A percentile compares a stretch with the other conserved stretches of the same genome.
Conservation (phyloP, 768 basidiomycete species). For the Calvatia gigantea region DNA sequence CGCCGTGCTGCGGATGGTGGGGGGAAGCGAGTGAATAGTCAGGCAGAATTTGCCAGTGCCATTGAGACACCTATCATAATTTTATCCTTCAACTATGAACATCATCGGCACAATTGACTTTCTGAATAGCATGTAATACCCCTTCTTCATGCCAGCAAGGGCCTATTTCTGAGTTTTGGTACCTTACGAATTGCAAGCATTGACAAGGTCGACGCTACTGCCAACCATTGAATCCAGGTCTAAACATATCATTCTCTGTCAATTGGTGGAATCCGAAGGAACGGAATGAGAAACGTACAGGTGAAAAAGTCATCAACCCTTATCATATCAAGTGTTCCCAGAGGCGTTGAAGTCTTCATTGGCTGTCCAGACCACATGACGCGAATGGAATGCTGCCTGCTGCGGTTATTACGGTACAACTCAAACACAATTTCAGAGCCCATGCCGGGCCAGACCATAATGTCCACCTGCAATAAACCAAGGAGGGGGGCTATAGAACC, state of each 20-base stretch:
- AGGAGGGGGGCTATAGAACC: constrained; percentile 47
- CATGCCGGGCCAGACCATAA: constrained; percentile 58
- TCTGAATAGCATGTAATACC: too few relatives aligned
- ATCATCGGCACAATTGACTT: too few relatives aligned
- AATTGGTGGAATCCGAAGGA: neutral
- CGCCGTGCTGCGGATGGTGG: neutral
- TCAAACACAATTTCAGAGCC: constrained; percentile 38
- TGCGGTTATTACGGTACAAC: constrained; percentile 29
- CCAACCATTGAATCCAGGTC: constrained; percentile 40
- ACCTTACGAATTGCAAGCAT: constrained; percentile 3
- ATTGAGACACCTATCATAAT: too few relatives aligned
- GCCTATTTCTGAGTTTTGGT: too few relatives aligned
- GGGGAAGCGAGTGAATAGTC: neutral
- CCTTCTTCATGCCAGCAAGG: too few relatives aligned
- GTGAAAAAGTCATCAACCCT: constrained; percentile 37
- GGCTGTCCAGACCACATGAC: constrained; percentile 50
- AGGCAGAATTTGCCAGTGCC: neutral
- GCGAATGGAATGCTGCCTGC: constrained; percentile 32
- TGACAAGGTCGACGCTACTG: constrained; percentile 27
- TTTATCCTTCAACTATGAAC: too few relatives aligned
- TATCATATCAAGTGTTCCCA: constrained; percentile 45
- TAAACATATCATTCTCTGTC: constrained; percentile 12
- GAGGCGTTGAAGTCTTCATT: constrained; percentile 43
- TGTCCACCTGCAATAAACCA: constrained; percentile 43
- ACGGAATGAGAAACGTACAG: constrained; percentile 28